phyloP scores from a whole-genome alignment of 179 eudicot genomes.

The Silene noctiflora region DNA sequence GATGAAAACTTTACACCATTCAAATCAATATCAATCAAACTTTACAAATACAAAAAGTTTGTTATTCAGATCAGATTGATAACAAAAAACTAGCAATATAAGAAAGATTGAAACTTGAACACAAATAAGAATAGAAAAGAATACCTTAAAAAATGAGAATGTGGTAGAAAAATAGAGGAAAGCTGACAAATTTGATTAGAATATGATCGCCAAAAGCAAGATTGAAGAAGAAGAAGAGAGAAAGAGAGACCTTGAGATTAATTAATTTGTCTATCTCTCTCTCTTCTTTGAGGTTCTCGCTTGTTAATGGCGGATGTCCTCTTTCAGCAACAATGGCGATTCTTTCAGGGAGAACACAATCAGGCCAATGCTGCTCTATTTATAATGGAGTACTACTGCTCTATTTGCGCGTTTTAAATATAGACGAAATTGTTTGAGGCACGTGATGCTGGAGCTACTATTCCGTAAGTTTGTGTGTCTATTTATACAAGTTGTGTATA shows the following conservation, averaged over 20 bases:
- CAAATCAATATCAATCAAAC: background rate
- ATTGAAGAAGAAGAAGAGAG: slow-evolving; percentile 21
- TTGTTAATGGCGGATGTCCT: background rate
- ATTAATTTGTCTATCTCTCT: background rate
- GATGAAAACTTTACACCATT: background rate
- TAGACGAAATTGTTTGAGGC: background rate
- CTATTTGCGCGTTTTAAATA: background rate
- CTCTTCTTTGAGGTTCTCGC: slow-evolving; percentile 5
- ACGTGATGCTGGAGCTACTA: no score
- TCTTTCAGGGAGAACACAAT: background rate
- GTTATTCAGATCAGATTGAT: background rate
- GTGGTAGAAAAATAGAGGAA: slow-evolving; percentile 14
- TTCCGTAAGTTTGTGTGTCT: no score
- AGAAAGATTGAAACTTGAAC: background rate
- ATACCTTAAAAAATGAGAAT: slow-evolving; percentile 17
- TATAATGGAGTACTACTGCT: slow-evolving; percentile 13
- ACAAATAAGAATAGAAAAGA: background rate
- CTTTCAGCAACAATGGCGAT: slow-evolving; percentile 17
- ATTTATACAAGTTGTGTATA: background rate
- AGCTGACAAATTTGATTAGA: background rate
- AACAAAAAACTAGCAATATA: background rate
- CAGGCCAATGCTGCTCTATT: background rate
- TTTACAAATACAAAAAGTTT: background rate
- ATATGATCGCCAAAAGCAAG: slow-evolving; percentile 8
- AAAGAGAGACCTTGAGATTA: background rate